Percentiles rank a stretch among this genome's conserved stretches.
These are phyloP conservation scores for Fusarium anguioides DNA, from an alignment of 2,329 filamentous ascomycete species.

Conservation along the genomic window DNA sequence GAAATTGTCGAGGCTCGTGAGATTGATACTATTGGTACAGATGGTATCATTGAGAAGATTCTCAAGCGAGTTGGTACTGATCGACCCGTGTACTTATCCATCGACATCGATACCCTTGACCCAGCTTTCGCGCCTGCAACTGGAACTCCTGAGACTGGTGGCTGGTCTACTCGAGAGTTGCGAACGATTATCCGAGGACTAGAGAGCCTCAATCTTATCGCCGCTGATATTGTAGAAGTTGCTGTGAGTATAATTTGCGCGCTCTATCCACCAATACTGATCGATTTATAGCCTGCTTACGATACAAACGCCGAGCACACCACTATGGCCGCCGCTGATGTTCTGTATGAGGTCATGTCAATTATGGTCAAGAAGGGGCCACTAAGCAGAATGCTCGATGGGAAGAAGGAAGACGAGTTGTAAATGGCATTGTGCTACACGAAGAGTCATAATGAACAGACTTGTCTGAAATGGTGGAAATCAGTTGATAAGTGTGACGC, in stretches of 20 bases:
- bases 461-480: too few species aligned
- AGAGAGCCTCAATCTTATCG: constrained; percentile 75
- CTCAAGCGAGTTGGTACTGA: constrained; percentile 77
- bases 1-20: constrained; percentile 78
- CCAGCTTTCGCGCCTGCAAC: constrained; percentile 83
- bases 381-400: constrained; percentile 61
- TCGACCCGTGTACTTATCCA: constrained; percentile 81
- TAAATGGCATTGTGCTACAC: neutral
- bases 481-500: too few species aligned
- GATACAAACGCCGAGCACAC: constrained; percentile 79
- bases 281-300: constrained; percentile 66
- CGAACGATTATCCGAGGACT: constrained; percentile 77
- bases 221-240: constrained; percentile 79
- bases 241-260: constrained; percentile 35
- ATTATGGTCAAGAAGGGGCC: constrained; percentile 85
- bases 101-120: constrained; percentile 88
- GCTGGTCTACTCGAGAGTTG: constrained; percentile 79
- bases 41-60: constrained; percentile 84
- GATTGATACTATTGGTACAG: constrained; percentile 63
- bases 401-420: constrained; percentile 17
- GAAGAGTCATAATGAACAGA: too few species aligned
- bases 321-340: constrained; percentile 78
- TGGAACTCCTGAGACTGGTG: constrained; percentile 80
- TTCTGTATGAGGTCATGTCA: constrained; percentile 81
- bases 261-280: neutral